Base-by-base conservation (phyloP, 495 filamentous ascomycete species). In the Durotheca rogersii region DNA sequence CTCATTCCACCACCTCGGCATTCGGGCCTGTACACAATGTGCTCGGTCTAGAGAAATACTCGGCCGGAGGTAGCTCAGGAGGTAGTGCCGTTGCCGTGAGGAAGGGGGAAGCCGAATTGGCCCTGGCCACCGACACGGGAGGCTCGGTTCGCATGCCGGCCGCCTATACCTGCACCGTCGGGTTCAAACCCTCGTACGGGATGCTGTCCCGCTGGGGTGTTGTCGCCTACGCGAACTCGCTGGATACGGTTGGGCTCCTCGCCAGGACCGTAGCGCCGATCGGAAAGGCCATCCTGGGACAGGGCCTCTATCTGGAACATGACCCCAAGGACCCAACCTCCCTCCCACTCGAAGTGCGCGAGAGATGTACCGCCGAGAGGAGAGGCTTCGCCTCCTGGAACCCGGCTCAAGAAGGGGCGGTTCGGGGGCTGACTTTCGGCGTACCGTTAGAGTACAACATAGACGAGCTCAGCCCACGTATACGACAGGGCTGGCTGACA, bases 171-270 rank as follows among this genome's bases (percentile, higher is more conserved):
- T 89, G 90, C 6, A 78, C 82, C 9, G 79, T 94, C 17, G 93
- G 93, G 0, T 96, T 90, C 70, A 98, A 98, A 69, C 93, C 93
- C 10, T 94, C 88, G 4, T 94, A 94, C 61, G 90, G 89, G 7
- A 67, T 87, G 56, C 60, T 92, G 23, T 94, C 89, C 42, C 78
- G 93, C 37, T 90, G 86, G 79, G 93, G 93, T 12, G 91, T 98
- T 6, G 78, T 97, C 20, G 87, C 91, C 15, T 98, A 97, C 65
- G 93, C 94, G 12, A 96, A 97, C 60, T 95, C 90, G 2, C 66
- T 98, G 5, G 93, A 98, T 62, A 98, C 93, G 1, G 89, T 98
- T 4, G 94, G 94, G 0, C 75, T 98, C 1, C 46, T 98, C 36
- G 82, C 81, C 0, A 67, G 58, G 25, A 72, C 65, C 4, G 79